Base-by-base conservation (phyloP, 225 moss, liverwort and hornwort species). In the Rhytidiadelphus loreus region DNA sequence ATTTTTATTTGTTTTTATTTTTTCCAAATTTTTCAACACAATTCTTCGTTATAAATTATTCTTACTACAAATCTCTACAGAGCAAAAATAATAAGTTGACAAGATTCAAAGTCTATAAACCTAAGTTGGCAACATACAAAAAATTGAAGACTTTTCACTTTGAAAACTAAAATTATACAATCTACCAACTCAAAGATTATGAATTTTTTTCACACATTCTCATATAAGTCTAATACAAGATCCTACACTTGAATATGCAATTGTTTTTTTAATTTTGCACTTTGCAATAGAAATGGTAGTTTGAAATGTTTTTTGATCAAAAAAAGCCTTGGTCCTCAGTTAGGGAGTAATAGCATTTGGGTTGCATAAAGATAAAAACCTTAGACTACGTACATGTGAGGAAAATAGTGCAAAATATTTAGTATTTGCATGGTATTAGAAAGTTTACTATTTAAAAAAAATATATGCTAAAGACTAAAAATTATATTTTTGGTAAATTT, bases 401-500 rank as follows among this genome's bases (percentile, higher is more conserved):
- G 2, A 44, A 72, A 72, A 3, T 44, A 44, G 6, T 0, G 0
- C 2, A 17, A 17, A 10, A 0, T 44, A 44, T 17, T 44, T 29
- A 9, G 3, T 2, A 71, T 16, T 72, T 43, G 16, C 8, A 2
- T 29, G 17, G 3, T 28, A 2, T 29, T 44, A 6, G 4, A 71
- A 43, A 43, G 3, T 17, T 7, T 28, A 6, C 1, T 44, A 44
- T 17, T 43, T 28, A 9, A 16, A 6, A 2, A 72, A 72, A 29
- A 2, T 72, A 1, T 41, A 28, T 72, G 6, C 8, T 44, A 29
- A 10, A 44, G 17, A 44, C 7, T 3, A 19, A 7, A 46, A 46
- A 1, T 46, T 29, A 0, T 18, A 29, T 11, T 46, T 4, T 8
- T 29, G 3, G 2, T 73, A 8, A 8, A 73, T 11, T 30, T 25